phyloP scores from a whole-genome alignment of 306 rosid species.

The Quercus dentata region DNA sequence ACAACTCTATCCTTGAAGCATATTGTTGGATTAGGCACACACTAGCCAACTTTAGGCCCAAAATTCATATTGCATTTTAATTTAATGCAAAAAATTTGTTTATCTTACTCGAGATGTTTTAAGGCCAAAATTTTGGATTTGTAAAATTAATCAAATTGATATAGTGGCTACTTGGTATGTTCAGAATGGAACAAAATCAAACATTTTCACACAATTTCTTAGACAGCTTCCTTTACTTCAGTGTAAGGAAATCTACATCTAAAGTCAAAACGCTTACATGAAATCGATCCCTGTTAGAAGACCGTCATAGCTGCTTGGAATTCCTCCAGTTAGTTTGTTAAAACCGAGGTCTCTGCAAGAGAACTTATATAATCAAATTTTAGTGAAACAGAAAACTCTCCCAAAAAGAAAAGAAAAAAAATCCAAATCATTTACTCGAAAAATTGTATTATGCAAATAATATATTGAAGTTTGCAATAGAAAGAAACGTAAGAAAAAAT shows the following conservation, averaged over 20 bases:
- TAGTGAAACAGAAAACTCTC: not conserved
- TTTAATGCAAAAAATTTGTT: not conserved
- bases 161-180: no score
- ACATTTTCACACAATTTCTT: no score
- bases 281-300: not conserved
- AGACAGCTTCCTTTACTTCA: no score
- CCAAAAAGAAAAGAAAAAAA: not conserved
- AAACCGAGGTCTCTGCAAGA: slow-evolving; percentile 83
- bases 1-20: no score
- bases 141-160: not conserved
- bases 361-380: not conserved
- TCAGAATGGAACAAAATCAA: no score
- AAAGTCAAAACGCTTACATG: slow-evolving; percentile 44
- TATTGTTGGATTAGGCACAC: not conserved
- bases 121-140: not conserved
- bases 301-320: slow-evolving; percentile 39
- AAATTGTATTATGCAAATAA: not conserved
- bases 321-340: slow-evolving; percentile 57
- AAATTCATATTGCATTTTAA: not conserved
- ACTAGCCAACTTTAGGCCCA: not conserved
- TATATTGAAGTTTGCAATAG: not conserved
- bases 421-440: not conserved
- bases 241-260: not conserved
- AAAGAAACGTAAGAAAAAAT: not conserved
- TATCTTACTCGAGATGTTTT: not conserved